Evolutionary conservation across 495 filamentous ascomycete species (phyloP).

Genomic region (Terfezia boudieri): DNA sequence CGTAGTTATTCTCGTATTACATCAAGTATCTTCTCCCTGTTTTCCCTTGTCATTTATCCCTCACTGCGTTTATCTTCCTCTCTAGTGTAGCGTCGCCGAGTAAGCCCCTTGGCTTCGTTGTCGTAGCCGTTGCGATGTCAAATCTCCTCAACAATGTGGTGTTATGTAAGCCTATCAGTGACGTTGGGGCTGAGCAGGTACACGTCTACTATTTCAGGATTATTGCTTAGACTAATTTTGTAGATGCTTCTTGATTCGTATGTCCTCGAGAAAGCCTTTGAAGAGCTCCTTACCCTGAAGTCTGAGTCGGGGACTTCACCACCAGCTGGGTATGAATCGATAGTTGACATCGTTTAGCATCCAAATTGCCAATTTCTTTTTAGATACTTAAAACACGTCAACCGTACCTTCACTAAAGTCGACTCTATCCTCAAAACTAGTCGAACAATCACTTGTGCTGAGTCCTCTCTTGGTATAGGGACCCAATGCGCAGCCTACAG

Average conservation of each 20-base stretch:
- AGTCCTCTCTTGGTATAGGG: background rate
- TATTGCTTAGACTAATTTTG: conserved; percentile 9
- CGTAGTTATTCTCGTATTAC: too few species aligned
- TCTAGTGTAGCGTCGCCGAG: too few species aligned
- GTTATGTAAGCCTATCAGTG: conserved; percentile 69
- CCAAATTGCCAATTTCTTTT: conserved; percentile 18
- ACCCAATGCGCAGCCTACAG: background rate
- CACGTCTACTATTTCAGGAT: background rate
- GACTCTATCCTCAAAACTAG: conserved; percentile 26
- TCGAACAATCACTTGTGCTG: background rate
- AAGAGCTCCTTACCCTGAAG: conserved; percentile 39
- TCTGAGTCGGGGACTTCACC: conserved; percentile 6
- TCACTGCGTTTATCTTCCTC: too few species aligned
- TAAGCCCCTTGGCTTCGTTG: too few species aligned
- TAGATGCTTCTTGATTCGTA: conserved; percentile 86
- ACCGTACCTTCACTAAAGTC: conserved; percentile 59
- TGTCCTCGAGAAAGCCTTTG: conserved; percentile 63
- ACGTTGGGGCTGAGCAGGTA: conserved; percentile 76
- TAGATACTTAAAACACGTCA: conserved; percentile 70
- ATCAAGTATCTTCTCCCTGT: too few species aligned
- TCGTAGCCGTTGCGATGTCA: too few species aligned
- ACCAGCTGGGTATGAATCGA: background rate
- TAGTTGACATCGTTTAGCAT: background rate
- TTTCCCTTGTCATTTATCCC: too few species aligned
- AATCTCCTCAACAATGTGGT: conserved; percentile 53